These are phyloP conservation scores for Cordyceps cicadae DNA, from an alignment of 2,329 filamentous ascomycete genomes.

Conservation along the genomic window DNA sequence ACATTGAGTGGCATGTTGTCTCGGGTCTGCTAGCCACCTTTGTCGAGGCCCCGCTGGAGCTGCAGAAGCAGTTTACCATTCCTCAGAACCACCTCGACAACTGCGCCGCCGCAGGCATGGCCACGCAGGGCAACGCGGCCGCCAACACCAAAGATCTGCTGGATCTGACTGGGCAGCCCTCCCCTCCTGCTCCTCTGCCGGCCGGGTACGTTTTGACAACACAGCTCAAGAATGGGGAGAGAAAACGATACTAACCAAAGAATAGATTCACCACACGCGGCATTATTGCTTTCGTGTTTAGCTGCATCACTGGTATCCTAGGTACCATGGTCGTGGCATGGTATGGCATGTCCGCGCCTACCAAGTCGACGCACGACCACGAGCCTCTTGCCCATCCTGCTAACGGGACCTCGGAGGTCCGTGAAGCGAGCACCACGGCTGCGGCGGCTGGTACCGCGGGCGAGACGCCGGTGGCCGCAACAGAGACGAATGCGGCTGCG, in stretches of 20 bases:
- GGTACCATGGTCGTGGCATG: constrained; percentile 60
- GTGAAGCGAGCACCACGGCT: neutral
- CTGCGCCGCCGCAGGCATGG: constrained; percentile 45
- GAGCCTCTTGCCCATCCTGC: neutral
- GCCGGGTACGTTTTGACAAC: constrained; percentile 41
- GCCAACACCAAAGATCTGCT: constrained; percentile 58
- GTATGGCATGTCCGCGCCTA: constrained; percentile 44
- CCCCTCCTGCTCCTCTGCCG: constrained; percentile 47
- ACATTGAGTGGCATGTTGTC: constrained; percentile 69
- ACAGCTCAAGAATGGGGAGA: neutral
- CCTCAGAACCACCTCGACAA: constrained; percentile 49
- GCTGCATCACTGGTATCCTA: constrained; percentile 57
- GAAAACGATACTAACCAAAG: neutral
- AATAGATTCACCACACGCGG: constrained; percentile 58
- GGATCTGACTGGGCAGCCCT: constrained; percentile 55
- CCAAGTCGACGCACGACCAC: neutral
- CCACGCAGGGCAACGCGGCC: constrained; percentile 62
- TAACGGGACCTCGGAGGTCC: neutral
- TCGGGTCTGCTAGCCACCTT: constrained; percentile 60
- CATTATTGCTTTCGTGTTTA: constrained; percentile 68
- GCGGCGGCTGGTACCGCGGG: neutral
- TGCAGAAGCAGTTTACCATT: constrained; percentile 54
- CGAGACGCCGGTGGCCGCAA: neutral
- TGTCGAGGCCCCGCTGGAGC: constrained; percentile 51
- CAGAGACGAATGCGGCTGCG: neutral